Evolutionary conservation across 805 yeast species (phyloP).

Genomic region (Kluyveromyces wickerhamii): DNA sequence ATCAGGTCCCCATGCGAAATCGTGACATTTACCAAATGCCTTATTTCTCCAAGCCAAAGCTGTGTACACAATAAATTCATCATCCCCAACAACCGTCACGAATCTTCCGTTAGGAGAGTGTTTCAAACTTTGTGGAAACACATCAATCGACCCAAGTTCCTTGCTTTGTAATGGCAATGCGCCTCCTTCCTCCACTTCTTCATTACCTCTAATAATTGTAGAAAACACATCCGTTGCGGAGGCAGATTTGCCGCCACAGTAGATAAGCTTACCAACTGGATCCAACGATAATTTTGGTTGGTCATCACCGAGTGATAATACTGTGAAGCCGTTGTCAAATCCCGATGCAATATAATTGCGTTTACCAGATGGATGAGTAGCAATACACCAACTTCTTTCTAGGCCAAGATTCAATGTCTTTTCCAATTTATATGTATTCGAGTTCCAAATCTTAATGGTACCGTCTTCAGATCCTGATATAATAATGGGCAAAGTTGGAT

Average conservation of each 20-base stretch:
- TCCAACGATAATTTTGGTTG: conserved; percentile 94
- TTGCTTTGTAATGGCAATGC: conserved; percentile 67
- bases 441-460: conserved; percentile 88
- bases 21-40: conserved; percentile 81
- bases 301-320: conserved; percentile 84
- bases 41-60: conserved; percentile 98
- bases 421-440: conserved; percentile 88
- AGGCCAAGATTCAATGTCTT: conserved; percentile 84
- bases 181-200: conserved; percentile 73
- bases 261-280: conserved; percentile 81
- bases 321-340: conserved; percentile 90
- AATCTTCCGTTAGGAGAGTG: conserved; percentile 98
- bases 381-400: conserved; percentile 96
- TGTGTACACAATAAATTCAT: conserved; percentile 92
- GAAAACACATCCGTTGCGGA: conserved; percentile 63
- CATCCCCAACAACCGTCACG: conserved; percentile 96
- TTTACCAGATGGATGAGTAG: conserved; percentile 53
- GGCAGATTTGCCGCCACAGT: conserved; percentile 68
- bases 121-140: conserved; percentile 75
- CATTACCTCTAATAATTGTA: conserved; percentile 66
- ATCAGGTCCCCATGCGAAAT: conserved; percentile 93
- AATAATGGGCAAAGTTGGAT: conserved; percentile 92
- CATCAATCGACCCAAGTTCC: conserved; percentile 90
- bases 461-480: conserved; percentile 97
- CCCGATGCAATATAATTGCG: conserved; percentile 84